Base-by-base conservation (phyloP, 1,139 yeast species). In the Pichia sp. region DNA sequence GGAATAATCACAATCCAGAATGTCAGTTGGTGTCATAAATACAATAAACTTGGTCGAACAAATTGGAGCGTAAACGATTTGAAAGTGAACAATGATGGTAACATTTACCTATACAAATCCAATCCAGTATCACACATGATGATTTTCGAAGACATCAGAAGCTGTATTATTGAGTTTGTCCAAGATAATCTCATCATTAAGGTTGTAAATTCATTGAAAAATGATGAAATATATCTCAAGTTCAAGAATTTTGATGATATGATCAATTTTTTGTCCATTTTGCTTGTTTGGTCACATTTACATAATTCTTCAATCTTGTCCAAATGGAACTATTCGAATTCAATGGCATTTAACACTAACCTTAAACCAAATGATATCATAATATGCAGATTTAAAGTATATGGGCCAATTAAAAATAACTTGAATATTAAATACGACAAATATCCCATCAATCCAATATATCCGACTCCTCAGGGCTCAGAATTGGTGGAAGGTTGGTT, bases 221-320 rank as follows among this genome's bases (percentile, higher is more conserved):
- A 28, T 34, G n/a, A n/a, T 6, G n/a, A 34, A 11, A 23, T 38
- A 31, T 77, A 68, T 55, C 61, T 81, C 43, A 70, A 67, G 45
- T 65, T 76, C 6, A 59, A 68, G 3, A 67, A 73, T 29, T 70
- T 66, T 48, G 49, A 61, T n/a, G 67, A 64, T 37, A 79, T 80
- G 49, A 68, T 74, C 33, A 66, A 67, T 42, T 58, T 82, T 32
- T 52, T 82, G n/a, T 66, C 77, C 39, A 59, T 73, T 27, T 62
- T 82, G 40, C 57, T 79, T 34, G 74, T 80, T 40, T 83, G 94
- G 92, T 83, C 80, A 52, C 69, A 73, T 41, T 57, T 82, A 53
- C 73, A 68, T 49, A 78, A 81, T 2, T 68, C 64, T 37, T 85
- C 87, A 0, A 60, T 81, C 16, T 73, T 72, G 32, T 75, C 77